Conservation (phyloP, 2,329 filamentous ascomycete genomes). For the Phialocephala sp. region DNA sequence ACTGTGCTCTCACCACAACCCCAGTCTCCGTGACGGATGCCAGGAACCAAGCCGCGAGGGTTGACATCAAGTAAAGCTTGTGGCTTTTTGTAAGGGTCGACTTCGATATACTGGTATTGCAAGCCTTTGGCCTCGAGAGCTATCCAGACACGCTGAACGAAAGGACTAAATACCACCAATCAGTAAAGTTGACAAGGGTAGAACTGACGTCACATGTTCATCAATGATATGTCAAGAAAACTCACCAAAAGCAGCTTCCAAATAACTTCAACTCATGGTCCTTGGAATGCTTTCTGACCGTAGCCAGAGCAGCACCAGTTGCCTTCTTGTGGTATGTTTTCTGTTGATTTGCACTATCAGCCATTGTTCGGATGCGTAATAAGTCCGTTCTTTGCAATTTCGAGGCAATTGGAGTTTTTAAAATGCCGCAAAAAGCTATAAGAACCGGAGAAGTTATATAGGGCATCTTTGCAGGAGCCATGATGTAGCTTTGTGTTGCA, state of each 20-base stretch:
- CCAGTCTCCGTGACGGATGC: conserved; percentile 79
- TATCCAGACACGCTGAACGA: conserved; percentile 89
- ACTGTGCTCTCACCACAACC: conserved; percentile 82
- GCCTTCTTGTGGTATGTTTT: conserved; percentile 76
- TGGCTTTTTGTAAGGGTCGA: conserved; percentile 79
- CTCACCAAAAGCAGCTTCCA: conserved; percentile 82
- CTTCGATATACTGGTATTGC: conserved; percentile 84
- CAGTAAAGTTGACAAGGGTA: conserved; percentile 17
- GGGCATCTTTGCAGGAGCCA: conserved; percentile 5
- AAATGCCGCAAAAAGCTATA: not conserved
- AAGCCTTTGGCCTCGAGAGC: conserved; percentile 80
- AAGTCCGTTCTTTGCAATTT: not conserved
- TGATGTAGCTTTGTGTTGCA: conserved; percentile 8
- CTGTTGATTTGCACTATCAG: conserved; percentile 52
- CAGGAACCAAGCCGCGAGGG: conserved; percentile 76
- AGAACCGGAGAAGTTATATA: conserved; percentile 18
- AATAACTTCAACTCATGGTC: conserved; percentile 78
- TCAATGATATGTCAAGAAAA: conserved; percentile 23
- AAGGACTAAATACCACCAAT: conserved; percentile 57
- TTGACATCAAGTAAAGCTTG: conserved; percentile 76
- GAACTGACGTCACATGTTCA: conserved; percentile 26
- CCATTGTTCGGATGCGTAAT: conserved; percentile 50
- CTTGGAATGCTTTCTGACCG: conserved; percentile 71
- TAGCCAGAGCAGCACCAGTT: conserved; percentile 71
- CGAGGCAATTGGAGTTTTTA: conserved; percentile 12